Base-by-base conservation (phyloP, 164 flowering plant species). In the Magnolia changhungtana region DNA sequence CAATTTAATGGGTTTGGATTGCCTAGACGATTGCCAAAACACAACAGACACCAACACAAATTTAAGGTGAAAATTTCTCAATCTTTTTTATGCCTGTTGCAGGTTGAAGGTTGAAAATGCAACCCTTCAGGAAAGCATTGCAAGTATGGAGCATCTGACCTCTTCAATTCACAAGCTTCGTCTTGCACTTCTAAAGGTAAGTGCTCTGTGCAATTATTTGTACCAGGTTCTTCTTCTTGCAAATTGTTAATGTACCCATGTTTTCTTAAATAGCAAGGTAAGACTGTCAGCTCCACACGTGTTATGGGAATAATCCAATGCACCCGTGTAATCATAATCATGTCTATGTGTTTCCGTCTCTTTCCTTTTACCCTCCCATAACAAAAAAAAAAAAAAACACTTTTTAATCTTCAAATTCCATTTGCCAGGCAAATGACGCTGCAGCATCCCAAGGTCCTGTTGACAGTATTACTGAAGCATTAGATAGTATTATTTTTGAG, bases 21-120 rank as follows among this genome's bases (percentile, higher is more conserved):
- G 52, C 27, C 27, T 13, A 50, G 11, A 70, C 7, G 58, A 70
- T 70, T 50, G 23, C 27, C 27, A 70, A 50, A 70, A 19, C 52
- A 19, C 58, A 31, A 21, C 24, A 13, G 58, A 20, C 8, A 13
- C 18, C 52, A 3, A 19, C 18, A 24, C 69, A 67, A 9, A 67
- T 10, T 67, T 63, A 24, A 20, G 29, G 16, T 37, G 14, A 59
- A 61, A 70, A 18, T 49, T 13, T 16, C 31, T 64, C 0, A 3
- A 4, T 67, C 55, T 69, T 21, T 59, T 6, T 55, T 45, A 37
- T 69, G 67, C 58, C 20, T 63, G 63, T 73, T 72, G 20, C 85
- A 96, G 99, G 84, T 80, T 96, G 87, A 90, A 85, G 86, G 83
- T 96, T 76, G 99, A 96, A 82, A 88, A 90, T 89, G 98, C 98